Base-by-base conservation (phyloP, 345 rosid species). In the Rubroshorea leprosula region DNA sequence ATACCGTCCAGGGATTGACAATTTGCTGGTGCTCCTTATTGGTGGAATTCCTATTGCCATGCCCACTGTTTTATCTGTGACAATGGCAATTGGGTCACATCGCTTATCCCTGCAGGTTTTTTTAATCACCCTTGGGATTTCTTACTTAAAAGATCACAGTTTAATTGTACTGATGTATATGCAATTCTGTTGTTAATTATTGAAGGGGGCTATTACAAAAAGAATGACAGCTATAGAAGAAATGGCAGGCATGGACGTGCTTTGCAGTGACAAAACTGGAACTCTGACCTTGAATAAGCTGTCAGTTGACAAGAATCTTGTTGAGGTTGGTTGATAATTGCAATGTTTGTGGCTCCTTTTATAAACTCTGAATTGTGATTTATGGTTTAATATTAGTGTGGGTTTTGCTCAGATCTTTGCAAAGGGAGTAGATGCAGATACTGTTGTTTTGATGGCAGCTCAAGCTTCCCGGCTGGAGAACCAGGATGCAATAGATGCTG, bases 1-100 rank as follows among this genome's bases (percentile, higher is more conserved):
- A 62, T 89, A 89, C 62, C 84, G 96, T 47, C 87, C 88, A 13
- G 96, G 96, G 76, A 89, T 86, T 54, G 92, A 86, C 61, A 86
- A 86, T 58, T 72, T 86, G 14, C 79, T 86, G 67, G 92, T 86
- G 17, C 80, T 83, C 23, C 74, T 80, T 22, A 80, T 83, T 48
- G 85, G 89, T 58, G 89, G 89, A 65, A 83, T 83, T 64, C 89
- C 90, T 17, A 80, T 80, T 64, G 90, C 86, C 55, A 83, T 81
- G 90, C 90, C 90, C 1, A 83, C 90, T 13, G 84, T 83, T 41
- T 68, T 80, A 9, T 83, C 90, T 14, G 84, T 83, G 58, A 81
- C 86, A 41, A 83, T 81, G 90, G 90, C 90, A 43, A 81, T 80
- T 20, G 90, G 86, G 19, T 78, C 84, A 19, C 90, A 84, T 56